Evolutionary conservation across 2,329 filamentous ascomycete genomes (phyloP).

Genomic region (Scorias spongiosa): DNA sequence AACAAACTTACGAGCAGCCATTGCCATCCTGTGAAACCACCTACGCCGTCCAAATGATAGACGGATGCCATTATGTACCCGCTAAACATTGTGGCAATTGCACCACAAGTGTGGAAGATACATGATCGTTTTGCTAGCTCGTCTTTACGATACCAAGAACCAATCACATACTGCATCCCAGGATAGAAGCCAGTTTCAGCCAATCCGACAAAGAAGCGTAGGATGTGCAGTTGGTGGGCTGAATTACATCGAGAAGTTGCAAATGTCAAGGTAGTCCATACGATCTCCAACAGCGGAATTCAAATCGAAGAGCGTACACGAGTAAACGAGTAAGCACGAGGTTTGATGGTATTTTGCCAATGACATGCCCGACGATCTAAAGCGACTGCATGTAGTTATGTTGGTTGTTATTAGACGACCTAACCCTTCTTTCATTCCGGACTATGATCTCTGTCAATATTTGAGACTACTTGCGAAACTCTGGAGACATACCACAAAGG

Average conservation of each 20-base stretch:
- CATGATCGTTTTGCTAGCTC: slow-evolving; percentile 38
- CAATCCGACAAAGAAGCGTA: slow-evolving; percentile 36
- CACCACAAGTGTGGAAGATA: slow-evolving; percentile 36
- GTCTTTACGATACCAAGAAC: slow-evolving; percentile 35
- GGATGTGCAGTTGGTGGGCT: slow-evolving; percentile 29
- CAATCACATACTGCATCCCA: slow-evolving; percentile 37
- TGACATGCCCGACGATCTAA: slow-evolving; percentile 46
- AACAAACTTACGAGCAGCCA: slow-evolving; percentile 17
- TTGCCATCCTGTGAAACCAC: slow-evolving; percentile 39
- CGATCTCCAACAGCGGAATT: slow-evolving; percentile 34
- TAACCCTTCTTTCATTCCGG: slow-evolving; percentile 31
- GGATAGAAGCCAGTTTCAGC: slow-evolving; percentile 38
- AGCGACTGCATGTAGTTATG: slow-evolving; percentile 41
- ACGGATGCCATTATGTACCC: slow-evolving; percentile 42
- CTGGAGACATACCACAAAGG: slow-evolving; percentile 30
- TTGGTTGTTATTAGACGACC: slow-evolving; percentile 38
- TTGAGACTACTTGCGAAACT: not conserved
- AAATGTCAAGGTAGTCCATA: slow-evolving; percentile 37
- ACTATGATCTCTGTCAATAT: not conserved
- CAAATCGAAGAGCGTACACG: slow-evolving; percentile 31
- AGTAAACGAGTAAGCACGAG: slow-evolving; percentile 37
- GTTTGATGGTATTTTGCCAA: slow-evolving; percentile 31
- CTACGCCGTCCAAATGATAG: slow-evolving; percentile 32
- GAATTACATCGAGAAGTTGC: slow-evolving; percentile 26
- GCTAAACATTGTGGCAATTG: slow-evolving; percentile 31